Evolutionary conservation across 176 grass and related monocot species (phyloP).

Genomic region (Bromus sterilis): DNA sequence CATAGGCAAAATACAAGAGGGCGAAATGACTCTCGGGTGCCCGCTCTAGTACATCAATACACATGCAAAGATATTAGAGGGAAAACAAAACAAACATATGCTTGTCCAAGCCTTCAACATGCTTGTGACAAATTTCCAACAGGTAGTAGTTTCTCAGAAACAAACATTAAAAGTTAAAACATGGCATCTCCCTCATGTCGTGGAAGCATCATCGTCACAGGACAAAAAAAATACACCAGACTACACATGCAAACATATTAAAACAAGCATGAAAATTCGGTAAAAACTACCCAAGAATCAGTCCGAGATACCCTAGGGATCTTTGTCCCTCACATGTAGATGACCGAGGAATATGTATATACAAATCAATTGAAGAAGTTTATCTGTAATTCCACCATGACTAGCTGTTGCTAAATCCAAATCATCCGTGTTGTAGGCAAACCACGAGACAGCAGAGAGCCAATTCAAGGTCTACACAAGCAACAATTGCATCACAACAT

Average conservation of each 20-base stretch:
- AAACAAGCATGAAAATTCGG: background rate
- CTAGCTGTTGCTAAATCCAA: conserved; percentile 21
- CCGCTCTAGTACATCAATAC: background rate
- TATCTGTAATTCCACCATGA: conserved; percentile 24
- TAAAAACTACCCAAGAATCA: background rate
- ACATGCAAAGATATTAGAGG: background rate
- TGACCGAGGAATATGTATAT: conserved; percentile 22
- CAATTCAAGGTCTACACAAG: conserved; percentile 30
- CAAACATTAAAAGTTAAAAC: background rate
- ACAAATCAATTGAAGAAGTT: conserved; percentile 7
- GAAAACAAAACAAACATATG: background rate
- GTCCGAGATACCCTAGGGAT: conserved; percentile 29
- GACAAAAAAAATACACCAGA: background rate
- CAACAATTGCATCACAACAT: conserved; percentile 22
- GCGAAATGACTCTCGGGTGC: background rate
- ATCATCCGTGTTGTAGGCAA: conserved; percentile 27
- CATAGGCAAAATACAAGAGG: background rate
- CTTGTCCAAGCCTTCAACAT: background rate
- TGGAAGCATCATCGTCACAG: conserved; percentile 13
- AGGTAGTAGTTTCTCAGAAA: background rate
- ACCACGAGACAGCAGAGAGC: conserved; percentile 28
- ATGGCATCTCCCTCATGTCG: background rate
- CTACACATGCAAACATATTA: background rate
- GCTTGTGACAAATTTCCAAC: background rate
- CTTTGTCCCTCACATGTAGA: conserved; percentile 33